Conservation (phyloP, 371 early-diverging fungal genomes). For the Thermomucor indicae-seudaticae region DNA sequence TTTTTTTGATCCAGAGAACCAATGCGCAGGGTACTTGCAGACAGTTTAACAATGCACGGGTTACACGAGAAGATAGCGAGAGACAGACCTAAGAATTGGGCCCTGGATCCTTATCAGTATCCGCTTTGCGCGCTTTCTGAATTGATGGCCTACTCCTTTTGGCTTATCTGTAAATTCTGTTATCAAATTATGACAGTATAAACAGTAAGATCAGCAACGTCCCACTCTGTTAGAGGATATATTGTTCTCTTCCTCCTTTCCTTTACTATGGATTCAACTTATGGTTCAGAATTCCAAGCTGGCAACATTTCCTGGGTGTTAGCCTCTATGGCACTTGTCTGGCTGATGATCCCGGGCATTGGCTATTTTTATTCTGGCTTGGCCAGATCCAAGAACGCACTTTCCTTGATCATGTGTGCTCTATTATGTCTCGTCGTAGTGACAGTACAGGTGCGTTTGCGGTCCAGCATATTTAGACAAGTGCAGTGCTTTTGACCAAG, state of each 20-base stretch:
- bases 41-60: too few species aligned
- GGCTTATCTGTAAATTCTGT: too few species aligned
- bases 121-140: too few species aligned
- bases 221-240: too few species aligned
- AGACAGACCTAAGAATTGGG: too few species aligned
- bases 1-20: too few species aligned
- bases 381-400: conserved; percentile 79
- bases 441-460: conserved; percentile 36
- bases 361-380: conserved; percentile 92
- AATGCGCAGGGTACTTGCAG: too few species aligned
- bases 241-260: not conserved
- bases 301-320: conserved; percentile 75
- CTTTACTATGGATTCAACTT: conserved; percentile 4
- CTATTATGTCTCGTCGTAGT: conserved; percentile 69
- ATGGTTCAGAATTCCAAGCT: conserved; percentile 14
- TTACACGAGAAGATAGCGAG: too few species aligned
- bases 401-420: conserved; percentile 68
- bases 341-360: conserved; percentile 83
- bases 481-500: not conserved
- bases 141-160: too few species aligned
- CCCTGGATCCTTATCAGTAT: too few species aligned
- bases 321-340: conserved; percentile 70
- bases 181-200: too few species aligned
- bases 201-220: too few species aligned
- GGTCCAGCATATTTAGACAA: not conserved